These are phyloP conservation scores for Pachyrhizus erosus DNA, from an alignment of 306 rosid species.

Conservation along the genomic window DNA sequence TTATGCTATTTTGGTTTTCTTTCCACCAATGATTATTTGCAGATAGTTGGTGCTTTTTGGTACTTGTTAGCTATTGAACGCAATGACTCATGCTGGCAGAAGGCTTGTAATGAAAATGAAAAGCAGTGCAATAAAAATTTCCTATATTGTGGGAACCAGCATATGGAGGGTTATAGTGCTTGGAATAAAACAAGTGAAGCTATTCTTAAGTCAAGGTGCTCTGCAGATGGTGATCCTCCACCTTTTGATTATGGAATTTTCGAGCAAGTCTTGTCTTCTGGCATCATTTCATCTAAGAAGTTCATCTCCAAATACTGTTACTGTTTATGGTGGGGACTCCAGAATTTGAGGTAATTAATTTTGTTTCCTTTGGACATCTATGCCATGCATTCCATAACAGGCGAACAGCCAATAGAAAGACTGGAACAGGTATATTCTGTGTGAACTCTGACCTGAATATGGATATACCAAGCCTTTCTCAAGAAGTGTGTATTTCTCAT, in stretches of 20 bases:
- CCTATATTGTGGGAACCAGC: conserved; percentile 75
- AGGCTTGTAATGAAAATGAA: conserved; percentile 51
- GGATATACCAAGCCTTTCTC: not conserved
- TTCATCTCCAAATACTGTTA: conserved; percentile 85
- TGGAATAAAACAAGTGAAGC: conserved; percentile 50
- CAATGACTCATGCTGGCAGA: conserved; percentile 93
- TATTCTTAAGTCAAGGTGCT: conserved; percentile 50
- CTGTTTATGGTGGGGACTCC: conserved; percentile 99
- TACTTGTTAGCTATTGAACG: conserved; percentile 92
- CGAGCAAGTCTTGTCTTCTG: conserved; percentile 66
- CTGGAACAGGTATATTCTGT: not conserved
- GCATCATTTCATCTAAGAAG: conserved; percentile 67
- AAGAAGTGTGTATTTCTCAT: conserved; percentile 12
- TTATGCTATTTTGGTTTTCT: conserved; percentile 20
- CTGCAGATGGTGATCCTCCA: conserved; percentile 38
- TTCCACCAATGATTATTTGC: conserved; percentile 45
- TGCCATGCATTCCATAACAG: not conserved
- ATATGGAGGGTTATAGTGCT: conserved; percentile 37
- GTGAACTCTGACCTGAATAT: conserved; percentile 16
- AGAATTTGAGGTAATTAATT: conserved; percentile 78
- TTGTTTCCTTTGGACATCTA: conserved; percentile 19
- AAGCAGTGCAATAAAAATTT: conserved; percentile 56
- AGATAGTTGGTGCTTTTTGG: conserved; percentile 98
- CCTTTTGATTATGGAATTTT: conserved; percentile 88
- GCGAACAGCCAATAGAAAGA: not conserved